Evolutionary conservation across 2,329 filamentous ascomycete species (phyloP).

Genomic region (Ceratocystis cubensis): DNA sequence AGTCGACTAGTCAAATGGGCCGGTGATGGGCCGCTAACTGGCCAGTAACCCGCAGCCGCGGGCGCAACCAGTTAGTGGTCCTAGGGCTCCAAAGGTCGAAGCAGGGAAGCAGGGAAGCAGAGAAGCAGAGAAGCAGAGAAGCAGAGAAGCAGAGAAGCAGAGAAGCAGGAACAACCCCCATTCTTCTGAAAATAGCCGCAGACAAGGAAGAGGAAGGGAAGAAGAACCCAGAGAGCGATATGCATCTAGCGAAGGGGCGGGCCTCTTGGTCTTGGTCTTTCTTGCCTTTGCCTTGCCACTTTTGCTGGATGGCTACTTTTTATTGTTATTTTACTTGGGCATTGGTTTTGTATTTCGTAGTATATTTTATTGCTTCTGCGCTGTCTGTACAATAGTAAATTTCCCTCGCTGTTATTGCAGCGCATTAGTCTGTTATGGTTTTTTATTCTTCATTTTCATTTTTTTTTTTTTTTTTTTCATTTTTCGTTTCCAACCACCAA

Average conservation of each 20-base stretch:
- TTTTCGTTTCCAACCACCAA: background rate
- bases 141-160: background rate
- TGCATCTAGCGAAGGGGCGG: background rate
- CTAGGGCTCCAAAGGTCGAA: background rate
- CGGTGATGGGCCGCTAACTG: background rate
- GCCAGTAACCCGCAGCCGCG: background rate
- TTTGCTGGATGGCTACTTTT: no score
- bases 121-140: no score
- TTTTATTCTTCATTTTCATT: background rate
- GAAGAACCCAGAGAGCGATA: background rate
- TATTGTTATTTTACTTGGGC: no score
- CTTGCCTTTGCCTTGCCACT: background rate
- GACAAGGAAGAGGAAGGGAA: no score
- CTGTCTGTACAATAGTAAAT: no score
- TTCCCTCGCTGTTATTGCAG: no score
- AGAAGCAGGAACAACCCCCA: background rate
- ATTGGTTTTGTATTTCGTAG: no score
- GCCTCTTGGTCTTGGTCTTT: constrained; percentile 7
- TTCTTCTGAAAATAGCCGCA: background rate
- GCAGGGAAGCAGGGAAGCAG: background rate
- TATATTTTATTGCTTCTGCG: no score
- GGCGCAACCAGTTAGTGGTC: background rate
- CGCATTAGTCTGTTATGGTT: no score
- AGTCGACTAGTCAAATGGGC: background rate
- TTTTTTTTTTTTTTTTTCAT: background rate